These are phyloP conservation scores for Chrysanthemum makinoi DNA, from an alignment of 129 eudicot species.

Conservation along the genomic window DNA sequence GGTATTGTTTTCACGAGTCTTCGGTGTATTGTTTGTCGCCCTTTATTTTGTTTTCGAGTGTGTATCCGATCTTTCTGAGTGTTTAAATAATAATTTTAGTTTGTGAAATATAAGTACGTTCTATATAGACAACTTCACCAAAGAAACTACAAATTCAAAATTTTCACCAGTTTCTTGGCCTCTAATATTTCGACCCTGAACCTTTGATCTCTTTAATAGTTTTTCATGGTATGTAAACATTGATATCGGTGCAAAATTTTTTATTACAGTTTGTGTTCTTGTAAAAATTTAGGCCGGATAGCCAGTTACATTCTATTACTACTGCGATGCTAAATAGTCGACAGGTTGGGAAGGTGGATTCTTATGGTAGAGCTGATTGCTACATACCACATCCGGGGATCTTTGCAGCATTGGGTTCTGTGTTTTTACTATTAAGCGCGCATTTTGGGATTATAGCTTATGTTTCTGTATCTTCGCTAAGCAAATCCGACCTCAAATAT, in stretches of 20 bases:
- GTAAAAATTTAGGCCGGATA: constrained; percentile 7
- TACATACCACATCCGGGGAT: constrained; percentile 20
- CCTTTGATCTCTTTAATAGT: background rate
- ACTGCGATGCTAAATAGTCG: background rate
- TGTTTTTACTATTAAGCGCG: constrained; percentile 19
- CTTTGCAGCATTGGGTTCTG: constrained; percentile 22
- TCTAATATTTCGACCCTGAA: no score
- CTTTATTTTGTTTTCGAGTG: no score
- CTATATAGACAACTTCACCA: no score
- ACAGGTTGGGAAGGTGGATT: background rate
- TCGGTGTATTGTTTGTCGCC: no score
- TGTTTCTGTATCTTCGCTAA: constrained; percentile 14
- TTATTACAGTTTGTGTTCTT: background rate
- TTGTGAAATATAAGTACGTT: no score
- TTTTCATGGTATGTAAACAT: constrained; percentile 23
- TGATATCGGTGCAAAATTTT: background rate
- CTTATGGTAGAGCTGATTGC: background rate
- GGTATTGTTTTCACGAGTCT: no score
- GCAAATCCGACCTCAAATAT: no score
- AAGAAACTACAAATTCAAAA: no score
- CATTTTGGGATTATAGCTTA: constrained; percentile 22
- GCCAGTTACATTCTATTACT: constrained; percentile 20
- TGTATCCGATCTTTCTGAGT: no score
- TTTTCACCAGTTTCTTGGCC: no score
- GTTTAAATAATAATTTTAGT: no score